Evolutionary conservation across 176 grass and related monocot genomes (phyloP), one percentile per base, ranked within the genome.

Genomic region (Bolboschoenus planiculmis): DNA sequence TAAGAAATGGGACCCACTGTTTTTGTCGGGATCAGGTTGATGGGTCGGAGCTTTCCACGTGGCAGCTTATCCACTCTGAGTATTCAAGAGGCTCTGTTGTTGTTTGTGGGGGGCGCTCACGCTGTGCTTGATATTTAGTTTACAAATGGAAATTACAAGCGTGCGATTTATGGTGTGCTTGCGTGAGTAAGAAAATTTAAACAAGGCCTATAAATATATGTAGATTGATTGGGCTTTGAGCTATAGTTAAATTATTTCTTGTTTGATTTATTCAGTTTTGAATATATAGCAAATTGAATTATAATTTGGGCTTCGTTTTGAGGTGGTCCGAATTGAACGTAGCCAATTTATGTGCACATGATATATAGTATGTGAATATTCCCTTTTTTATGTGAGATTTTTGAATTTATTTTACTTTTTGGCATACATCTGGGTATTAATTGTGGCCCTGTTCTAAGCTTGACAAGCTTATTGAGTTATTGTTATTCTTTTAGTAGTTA

Each of bases 11-110:
- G 15, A 5, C 77, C 54, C 20, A 56, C 26, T 21, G 6, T 37
- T 35, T 39, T 58, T 80, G 53, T 80, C 27, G 6, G 48, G 26
- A 58, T 23, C 20, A 21, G 31, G 31, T 59, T 79, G 79, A 81
- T 90, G 91, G 82, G 67, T 64, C 40, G 27, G 78, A 87, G 10
- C 18, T 84, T 54, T 46, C 68, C 84, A 91, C 89, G 84, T 91
- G 91, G 84, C 53, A 46, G 44, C 27, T 89, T 91, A 80, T 87
- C 89, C 84, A 73, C 53, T 81, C 68, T 10, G 18, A 82, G 44
- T 15, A 46, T 48, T 71, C 58, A n/a, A 60, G 23, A 78, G 62
- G 34, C 29, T 80, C 11, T 36, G 1, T 37, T 36, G 56, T 59
- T 8, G 26, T 59, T n/a, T n/a, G n/a, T n/a, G n/a, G n/a, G 21